phyloP scores from a whole-genome alignment of 345 rosid species.

The Bruguiera gymnorhiza region DNA sequence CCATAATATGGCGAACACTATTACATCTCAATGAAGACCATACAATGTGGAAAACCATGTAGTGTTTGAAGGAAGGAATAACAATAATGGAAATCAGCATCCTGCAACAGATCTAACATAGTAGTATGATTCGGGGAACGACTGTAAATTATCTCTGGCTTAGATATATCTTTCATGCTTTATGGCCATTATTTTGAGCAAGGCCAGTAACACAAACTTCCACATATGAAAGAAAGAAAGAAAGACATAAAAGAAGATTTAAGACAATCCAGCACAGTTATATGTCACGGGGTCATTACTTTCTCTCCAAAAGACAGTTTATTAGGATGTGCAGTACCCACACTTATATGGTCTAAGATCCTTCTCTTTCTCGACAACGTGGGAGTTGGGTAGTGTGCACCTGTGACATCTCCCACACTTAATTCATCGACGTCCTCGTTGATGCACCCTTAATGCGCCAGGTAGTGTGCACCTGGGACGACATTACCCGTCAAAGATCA shows the following conservation, averaged over 20 bases:
- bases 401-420: too few species aligned
- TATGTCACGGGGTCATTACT: too few species aligned
- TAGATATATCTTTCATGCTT: not conserved
- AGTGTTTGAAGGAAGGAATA: constrained; percentile 21
- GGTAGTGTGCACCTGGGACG: too few species aligned
- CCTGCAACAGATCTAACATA: constrained; percentile 40
- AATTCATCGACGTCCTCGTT: too few species aligned
- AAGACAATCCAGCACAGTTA: too few species aligned
- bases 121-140: constrained; percentile 2
- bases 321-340: too few species aligned
- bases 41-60: constrained; percentile 21
- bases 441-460: too few species aligned
- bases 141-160: not conserved
- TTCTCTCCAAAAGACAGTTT: too few species aligned
- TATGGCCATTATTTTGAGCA: constrained; percentile 12
- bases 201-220: not conserved
- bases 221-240: not conserved
- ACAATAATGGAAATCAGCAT: constrained; percentile 36
- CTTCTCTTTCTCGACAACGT: too few species aligned
- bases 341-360: too few species aligned
- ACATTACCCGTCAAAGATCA: too few species aligned
- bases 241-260: not conserved
- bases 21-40: constrained; percentile 23
- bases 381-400: too few species aligned
- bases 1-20: constrained; percentile 26